A percentile compares a stretch with the other conserved stretches of the same genome.
These are phyloP conservation scores for Ustilago esculenta DNA, from an alignment of 1,284 basidiomycete species.

Conservation along the genomic window DNA sequence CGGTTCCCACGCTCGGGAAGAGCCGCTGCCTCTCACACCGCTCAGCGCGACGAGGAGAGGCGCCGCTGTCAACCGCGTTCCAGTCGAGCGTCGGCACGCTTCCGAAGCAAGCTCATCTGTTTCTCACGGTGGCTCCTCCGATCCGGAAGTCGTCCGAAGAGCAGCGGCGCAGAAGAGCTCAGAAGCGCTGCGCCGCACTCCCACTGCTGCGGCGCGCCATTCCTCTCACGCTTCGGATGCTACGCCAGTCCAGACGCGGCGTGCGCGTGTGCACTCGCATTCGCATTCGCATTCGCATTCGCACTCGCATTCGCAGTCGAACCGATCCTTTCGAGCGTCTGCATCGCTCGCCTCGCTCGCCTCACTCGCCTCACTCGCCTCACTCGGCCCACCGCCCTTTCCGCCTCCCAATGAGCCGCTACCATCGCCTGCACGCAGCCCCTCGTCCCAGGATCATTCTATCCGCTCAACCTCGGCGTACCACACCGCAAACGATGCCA, in stretches of 20 bases:
- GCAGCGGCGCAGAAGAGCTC: conserved; percentile 14
- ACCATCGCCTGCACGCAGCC: conserved; percentile 34
- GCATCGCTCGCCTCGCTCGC: conserved; percentile 29
- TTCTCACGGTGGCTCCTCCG: conserved; percentile 7
- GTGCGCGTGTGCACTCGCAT: no score
- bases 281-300: no score
- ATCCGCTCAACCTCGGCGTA: conserved; percentile 22
- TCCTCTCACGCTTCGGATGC: conserved; percentile 5
- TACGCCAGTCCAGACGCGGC: conserved; percentile 20
- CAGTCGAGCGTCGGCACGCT: not conserved
- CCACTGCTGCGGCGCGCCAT: conserved; percentile 13
- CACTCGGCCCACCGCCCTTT: conserved; percentile 36
- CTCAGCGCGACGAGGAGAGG: conserved; percentile 47
- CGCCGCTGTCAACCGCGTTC: conserved; percentile 18
- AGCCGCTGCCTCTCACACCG: conserved; percentile 34
- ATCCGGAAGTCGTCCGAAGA: conserved; percentile 21
- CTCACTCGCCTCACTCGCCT: conserved; percentile 33
- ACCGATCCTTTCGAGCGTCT: conserved; percentile 30
- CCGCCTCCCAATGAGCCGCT: conserved; percentile 47
- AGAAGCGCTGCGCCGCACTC: conserved; percentile 29
- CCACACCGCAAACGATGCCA: conserved; percentile 20
- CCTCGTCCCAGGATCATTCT: conserved; percentile 26
- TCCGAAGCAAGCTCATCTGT: not conserved
- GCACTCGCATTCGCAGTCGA: conserved; percentile 26
- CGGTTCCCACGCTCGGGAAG: conserved; percentile 9